Conservation (phyloP, 2,329 filamentous ascomycete genomes). For the Botrytis paeoniae region DNA sequence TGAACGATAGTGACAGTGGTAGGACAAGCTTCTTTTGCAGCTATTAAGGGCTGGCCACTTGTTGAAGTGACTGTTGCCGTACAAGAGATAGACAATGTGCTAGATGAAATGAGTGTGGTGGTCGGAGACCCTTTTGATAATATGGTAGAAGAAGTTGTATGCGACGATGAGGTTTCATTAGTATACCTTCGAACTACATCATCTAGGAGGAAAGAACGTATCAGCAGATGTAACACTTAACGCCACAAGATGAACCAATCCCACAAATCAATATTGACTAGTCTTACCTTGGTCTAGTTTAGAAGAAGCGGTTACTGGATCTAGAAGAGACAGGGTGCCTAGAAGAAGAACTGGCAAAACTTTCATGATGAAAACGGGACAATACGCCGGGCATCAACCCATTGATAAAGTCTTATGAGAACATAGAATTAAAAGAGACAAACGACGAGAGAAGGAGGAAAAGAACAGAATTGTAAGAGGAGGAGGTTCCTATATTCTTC, state of each 20-base stretch:
- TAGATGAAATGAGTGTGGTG: slow-evolving; percentile 13
- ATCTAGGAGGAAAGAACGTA: neutral
- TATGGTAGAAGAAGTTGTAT: slow-evolving; percentile 14
- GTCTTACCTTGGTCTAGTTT: slow-evolving; percentile 17
- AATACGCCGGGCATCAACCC: slow-evolving; percentile 14
- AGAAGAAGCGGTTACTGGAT: slow-evolving; percentile 21
- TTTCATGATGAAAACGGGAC: slow-evolving; percentile 27
- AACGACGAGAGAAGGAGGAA: slow-evolving; percentile 15
- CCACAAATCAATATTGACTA: slow-evolving; percentile 6
- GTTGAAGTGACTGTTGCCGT: slow-evolving; percentile 21
- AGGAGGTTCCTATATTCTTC: slow-evolving; percentile 19
- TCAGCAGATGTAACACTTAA: slow-evolving; percentile 17
- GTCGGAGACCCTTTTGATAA: slow-evolving; percentile 17
- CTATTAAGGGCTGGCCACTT: slow-evolving; percentile 12
- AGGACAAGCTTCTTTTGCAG: slow-evolving; percentile 17
- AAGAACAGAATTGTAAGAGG: slow-evolving; percentile 8
- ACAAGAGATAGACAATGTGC: slow-evolving; percentile 16
- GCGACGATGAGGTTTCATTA: slow-evolving; percentile 12
- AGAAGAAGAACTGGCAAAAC: slow-evolving; percentile 20
- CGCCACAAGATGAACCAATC: slow-evolving; percentile 15
- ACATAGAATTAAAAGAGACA: slow-evolving; percentile 13
- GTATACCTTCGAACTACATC: slow-evolving; percentile 11
- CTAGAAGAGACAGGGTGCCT: slow-evolving; percentile 26
- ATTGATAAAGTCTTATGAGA: neutral
- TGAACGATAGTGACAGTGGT: slow-evolving; percentile 18